Conservation (phyloP, 345 rosid species). For the Hirschfeldia incana region DNA sequence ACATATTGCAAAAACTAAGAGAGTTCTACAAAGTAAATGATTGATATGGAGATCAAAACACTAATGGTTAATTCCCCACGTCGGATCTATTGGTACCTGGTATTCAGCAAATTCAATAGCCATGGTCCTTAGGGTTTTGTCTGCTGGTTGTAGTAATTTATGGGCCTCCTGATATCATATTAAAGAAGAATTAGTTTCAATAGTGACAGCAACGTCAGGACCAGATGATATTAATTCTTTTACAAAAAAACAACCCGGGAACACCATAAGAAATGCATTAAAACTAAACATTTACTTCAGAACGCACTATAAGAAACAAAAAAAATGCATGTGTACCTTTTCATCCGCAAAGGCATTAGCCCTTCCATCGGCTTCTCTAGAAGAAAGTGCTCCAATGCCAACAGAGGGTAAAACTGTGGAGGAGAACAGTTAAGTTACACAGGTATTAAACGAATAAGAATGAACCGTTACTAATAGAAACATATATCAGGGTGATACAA, state of each 20-base stretch:
- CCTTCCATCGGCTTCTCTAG: slow-evolving; percentile 97
- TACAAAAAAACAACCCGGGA: slow-evolving; percentile 4
- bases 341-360: slow-evolving; percentile 82
- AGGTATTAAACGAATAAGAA: slow-evolving; percentile 16
- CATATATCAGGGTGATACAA: neutral
- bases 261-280: slow-evolving; percentile 13
- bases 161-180: slow-evolving; percentile 76
- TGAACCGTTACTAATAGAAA: neutral
- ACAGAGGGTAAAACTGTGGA: slow-evolving; percentile 85
- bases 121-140: slow-evolving; percentile 86
- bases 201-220: slow-evolving; percentile 5
- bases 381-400: slow-evolving; percentile 92
- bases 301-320: slow-evolving; percentile 4
- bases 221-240: slow-evolving; percentile 12
- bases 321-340: slow-evolving; percentile 53
- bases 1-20: slow-evolving; percentile 4
- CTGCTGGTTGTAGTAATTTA: slow-evolving; percentile 93
- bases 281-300: slow-evolving; percentile 2
- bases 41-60: slow-evolving; percentile 14
- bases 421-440: slow-evolving; percentile 18
- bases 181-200: slow-evolving; percentile 9
- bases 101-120: slow-evolving; percentile 98
- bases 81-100: slow-evolving; percentile 56
- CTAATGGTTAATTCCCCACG: neutral
- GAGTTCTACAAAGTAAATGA: neutral